Conservation (phyloP, 495 filamentous ascomycete species). For the Bathelium albidoporum region DNA sequence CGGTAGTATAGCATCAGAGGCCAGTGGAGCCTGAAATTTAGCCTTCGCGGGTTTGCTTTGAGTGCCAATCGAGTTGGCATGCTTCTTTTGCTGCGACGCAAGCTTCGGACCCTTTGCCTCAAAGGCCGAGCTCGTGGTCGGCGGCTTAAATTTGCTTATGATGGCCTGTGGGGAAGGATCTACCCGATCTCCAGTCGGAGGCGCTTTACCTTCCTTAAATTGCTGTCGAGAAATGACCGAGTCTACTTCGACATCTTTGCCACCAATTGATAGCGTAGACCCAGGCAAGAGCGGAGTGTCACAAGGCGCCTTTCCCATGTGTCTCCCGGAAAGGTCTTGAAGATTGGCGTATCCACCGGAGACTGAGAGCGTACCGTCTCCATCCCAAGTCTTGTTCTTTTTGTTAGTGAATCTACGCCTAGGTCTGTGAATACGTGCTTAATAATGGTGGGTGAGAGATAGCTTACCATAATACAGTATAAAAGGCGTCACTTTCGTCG, state of each 20-base stretch:
- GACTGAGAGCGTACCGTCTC: constrained; percentile 61
- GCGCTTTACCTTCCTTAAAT: constrained; percentile 46
- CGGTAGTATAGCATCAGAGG: constrained; percentile 43
- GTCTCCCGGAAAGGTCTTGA: constrained; percentile 54
- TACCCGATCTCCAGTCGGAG: not conserved
- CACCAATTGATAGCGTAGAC: constrained; percentile 51
- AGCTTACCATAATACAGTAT: constrained; percentile 57
- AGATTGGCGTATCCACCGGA: constrained; percentile 49
- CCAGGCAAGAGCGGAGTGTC: constrained; percentile 50
- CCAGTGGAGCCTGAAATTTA: constrained; percentile 51
- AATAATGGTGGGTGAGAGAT: not conserved
- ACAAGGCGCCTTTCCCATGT: constrained; percentile 52
- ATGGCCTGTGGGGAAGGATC: constrained; percentile 28
- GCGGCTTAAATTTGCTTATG: constrained; percentile 20
- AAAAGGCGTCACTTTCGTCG: constrained; percentile 36
- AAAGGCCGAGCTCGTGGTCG: constrained; percentile 9
- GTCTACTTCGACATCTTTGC: constrained; percentile 69
- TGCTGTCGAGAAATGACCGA: constrained; percentile 51
- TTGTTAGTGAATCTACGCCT: constrained; percentile 69
- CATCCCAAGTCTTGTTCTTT: constrained; percentile 83
- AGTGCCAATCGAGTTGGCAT: constrained; percentile 11
- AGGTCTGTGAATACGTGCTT: not conserved
- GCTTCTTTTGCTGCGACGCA: constrained; percentile 18
- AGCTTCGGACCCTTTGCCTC: constrained; percentile 6
- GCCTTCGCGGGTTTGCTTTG: constrained; percentile 17